Conservation (phyloP, 176 grass and related monocot genomes). For the Musa troglodytarum region DNA sequence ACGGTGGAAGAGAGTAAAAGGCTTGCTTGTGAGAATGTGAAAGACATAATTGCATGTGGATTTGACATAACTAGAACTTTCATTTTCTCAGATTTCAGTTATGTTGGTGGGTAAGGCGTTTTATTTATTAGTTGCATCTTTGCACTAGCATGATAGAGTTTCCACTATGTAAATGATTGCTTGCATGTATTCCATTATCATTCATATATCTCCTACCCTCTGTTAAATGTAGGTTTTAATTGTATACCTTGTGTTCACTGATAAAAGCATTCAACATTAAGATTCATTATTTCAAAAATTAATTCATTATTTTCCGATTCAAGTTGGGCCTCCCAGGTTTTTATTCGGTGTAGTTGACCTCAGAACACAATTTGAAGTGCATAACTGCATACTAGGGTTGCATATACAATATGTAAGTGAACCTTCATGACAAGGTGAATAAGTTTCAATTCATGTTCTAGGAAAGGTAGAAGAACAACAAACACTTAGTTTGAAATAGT, state of each 20-base stretch:
- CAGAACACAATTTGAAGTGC: too few relatives aligned
- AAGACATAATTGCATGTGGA: constrained; percentile 95
- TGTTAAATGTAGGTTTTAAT: background rate
- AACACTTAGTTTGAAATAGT: too few relatives aligned
- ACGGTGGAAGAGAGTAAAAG: constrained; percentile 70
- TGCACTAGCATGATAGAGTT: background rate
- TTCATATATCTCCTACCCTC: background rate
- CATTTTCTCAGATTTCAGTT: constrained; percentile 83
- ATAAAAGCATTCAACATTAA: background rate
- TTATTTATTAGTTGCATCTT: background rate
- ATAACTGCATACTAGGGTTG: too few relatives aligned
- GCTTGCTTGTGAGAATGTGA: constrained; percentile 90
- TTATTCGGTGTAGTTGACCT: too few relatives aligned
- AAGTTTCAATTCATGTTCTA: too few relatives aligned
- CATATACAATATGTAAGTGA: too few relatives aligned
- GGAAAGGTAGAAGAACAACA: too few relatives aligned
- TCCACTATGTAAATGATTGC: background rate
- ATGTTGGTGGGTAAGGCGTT: constrained; percentile 60
- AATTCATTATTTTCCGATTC: too few relatives aligned
- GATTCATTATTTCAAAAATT: background rate
- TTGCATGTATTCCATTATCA: background rate
- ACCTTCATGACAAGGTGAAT: too few relatives aligned
- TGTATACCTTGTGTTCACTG: background rate
- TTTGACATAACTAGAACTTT: constrained; percentile 86
- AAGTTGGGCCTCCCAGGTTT: too few relatives aligned